Evolutionary conservation across 2,329 filamentous ascomycete genomes (phyloP), one percentile per base, ranked within the genome.

Genomic region (Diaporthe batatas): DNA sequence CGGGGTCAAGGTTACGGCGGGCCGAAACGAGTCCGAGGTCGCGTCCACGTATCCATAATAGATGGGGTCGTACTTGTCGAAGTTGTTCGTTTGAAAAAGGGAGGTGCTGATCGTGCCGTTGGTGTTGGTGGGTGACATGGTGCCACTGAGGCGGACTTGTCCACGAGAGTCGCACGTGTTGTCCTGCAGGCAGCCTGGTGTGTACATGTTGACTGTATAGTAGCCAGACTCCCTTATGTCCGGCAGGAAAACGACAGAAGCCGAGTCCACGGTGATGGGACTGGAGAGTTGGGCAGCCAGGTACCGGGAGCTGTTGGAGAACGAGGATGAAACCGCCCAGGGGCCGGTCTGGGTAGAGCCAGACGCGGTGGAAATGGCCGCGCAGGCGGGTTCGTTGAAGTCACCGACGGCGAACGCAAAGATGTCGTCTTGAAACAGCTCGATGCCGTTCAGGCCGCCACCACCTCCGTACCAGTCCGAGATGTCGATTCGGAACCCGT

Each of bases 21-120:
- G 94, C 54, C 91, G 91, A 86, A 98, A 98, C 25, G 88, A 89
- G 75, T 84, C 85, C 12, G 90, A 92, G 69, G 89, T 91, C 70
- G 91, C 91, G 79, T 98, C 94, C 70, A 99, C 91, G 76, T 91
- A 91, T 59, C 95, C 96, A 76, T 92, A 93, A 83, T 95, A 98
- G 73, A 99, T 91, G 77, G 94, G 91, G 80, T 99, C 96, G 79
- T 97, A 98, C 82, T 99, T 99, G 85, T 98, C 96, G 81, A 92
- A 97, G 80, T 97, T 89, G 83, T 99, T 99, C 23, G 95, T 98
- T 82, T 99, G 96, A 80, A 89, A 97, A 10, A 98, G 84, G 0
- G 89, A 87, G 0, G 87, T 90, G 36, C 89, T 87, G 77, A 82
- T 79, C 71, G 83, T 78, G 79, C 86, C 78, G 29, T 74, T 68